These are phyloP conservation scores for Russula sp. DNA, from an alignment of 768 basidiomycete species.

Conservation along the genomic window DNA sequence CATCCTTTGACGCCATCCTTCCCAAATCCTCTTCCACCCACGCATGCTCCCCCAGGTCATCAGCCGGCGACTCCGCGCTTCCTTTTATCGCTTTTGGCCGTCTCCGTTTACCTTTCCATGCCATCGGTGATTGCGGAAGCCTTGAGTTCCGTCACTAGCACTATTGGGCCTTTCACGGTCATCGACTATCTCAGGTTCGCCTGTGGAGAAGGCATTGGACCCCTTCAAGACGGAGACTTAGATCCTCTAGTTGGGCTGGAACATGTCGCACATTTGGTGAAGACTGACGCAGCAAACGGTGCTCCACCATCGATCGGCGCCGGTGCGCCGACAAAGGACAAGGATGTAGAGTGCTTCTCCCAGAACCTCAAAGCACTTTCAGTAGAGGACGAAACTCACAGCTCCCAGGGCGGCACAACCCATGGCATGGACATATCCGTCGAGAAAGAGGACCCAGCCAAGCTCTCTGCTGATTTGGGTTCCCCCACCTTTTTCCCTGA, in stretches of 20 bases:
- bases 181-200: constrained; percentile 76
- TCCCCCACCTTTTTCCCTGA: constrained; percentile 26
- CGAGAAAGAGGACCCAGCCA: constrained; percentile 25
- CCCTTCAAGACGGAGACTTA: constrained; percentile 36
- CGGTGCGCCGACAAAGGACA: neutral
- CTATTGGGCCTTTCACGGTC: constrained; percentile 74
- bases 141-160: constrained; percentile 59
- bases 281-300: constrained; percentile 28
- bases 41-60: constrained; percentile 39
- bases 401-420: neutral
- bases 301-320: neutral
- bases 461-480: constrained; percentile 18
- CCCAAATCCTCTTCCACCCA: constrained; percentile 25
- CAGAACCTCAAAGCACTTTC: constrained; percentile 6
- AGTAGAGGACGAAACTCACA: neutral
- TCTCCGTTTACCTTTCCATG: constrained; percentile 79
- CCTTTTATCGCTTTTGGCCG: constrained; percentile 80
- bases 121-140: constrained; percentile 70
- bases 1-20: constrained; percentile 71
- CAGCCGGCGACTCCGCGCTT: constrained; percentile 78
- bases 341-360: constrained; percentile 1
- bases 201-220: constrained; percentile 56
- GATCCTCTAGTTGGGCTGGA: constrained; percentile 68
- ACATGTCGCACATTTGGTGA: constrained; percentile 46
- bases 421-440: neutral